A percentile compares a stretch with the other conserved stretches of the same genome.
Evolutionary conservation across 2,329 filamentous ascomycete genomes (phyloP).

Genomic region (Proliferodiscus dingleyae): DNA sequence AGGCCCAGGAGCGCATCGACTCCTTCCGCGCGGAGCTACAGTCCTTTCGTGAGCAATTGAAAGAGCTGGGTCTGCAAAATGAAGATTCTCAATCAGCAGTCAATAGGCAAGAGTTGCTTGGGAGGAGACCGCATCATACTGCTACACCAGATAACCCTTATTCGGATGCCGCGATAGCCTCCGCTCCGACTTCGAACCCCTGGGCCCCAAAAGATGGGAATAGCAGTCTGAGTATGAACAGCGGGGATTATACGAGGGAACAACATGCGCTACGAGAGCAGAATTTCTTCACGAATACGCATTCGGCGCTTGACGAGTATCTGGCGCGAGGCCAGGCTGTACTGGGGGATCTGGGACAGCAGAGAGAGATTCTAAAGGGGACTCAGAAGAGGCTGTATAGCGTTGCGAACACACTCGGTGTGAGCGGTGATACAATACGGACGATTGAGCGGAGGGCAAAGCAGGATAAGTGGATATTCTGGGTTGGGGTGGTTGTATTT

Average conservation of each 20-base stretch:
- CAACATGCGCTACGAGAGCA: constrained; percentile 84
- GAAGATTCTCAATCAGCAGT: constrained; percentile 65
- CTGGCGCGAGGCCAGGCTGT: constrained; percentile 87
- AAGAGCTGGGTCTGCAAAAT: constrained; percentile 67
- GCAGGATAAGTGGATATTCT: constrained; percentile 98
- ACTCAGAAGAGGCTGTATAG: constrained; percentile 89
- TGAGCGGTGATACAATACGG: constrained; percentile 92
- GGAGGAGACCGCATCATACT: constrained; percentile 79
- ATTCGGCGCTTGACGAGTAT: constrained; percentile 87
- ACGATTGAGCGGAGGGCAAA: constrained; percentile 90
- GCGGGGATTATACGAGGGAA: constrained; percentile 66
- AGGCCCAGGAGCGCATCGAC: constrained; percentile 79
- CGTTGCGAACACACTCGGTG: constrained; percentile 87
- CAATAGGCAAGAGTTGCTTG: constrained; percentile 77
- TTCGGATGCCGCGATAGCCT: constrained; percentile 47
- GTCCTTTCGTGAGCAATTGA: constrained; percentile 74
- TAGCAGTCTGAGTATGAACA: constrained; percentile 40
- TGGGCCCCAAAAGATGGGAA: constrained; percentile 26
- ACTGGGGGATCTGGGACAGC: constrained; percentile 79
- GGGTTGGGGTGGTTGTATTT: constrained; percentile 79
- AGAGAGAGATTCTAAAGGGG: constrained; percentile 90
- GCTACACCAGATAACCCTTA: constrained; percentile 88
- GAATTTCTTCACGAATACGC: constrained; percentile 76
- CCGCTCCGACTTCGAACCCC: constrained; percentile 15
- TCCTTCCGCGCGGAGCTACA: constrained; percentile 79